Conservation (phyloP, 108 stramenopile species). For the Cyclotella sp. region DNA sequence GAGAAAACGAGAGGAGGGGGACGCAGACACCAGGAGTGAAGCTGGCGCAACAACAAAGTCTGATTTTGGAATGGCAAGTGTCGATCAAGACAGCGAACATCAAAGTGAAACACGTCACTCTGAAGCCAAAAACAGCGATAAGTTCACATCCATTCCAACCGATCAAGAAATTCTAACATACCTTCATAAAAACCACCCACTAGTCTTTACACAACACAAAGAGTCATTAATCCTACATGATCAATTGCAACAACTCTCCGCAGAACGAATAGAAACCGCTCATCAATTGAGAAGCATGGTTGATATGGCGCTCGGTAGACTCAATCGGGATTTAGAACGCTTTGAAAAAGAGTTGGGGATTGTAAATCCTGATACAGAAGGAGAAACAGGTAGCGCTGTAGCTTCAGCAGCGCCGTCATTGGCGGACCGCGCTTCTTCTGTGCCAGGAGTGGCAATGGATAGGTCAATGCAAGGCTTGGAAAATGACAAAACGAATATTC, state of each 20-base stretch:
- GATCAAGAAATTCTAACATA: slow-evolving; percentile 57
- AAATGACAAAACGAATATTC: not conserved
- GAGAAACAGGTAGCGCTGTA: not conserved
- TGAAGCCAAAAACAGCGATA: not conserved
- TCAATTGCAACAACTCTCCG: slow-evolving; percentile 56
- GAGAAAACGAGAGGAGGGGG: not conserved
- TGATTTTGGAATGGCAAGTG: not conserved
- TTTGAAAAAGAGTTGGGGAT: slow-evolving; percentile 63
- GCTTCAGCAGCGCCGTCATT: not conserved
- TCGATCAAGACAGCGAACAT: not conserved
- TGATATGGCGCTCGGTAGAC: slow-evolving; percentile 64
- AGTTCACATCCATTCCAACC: slow-evolving; percentile 53
- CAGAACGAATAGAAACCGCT: slow-evolving; percentile 73
- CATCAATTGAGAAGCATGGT: slow-evolving; percentile 65
- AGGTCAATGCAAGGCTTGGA: not conserved
- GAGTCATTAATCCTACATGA: slow-evolving; percentile 52
- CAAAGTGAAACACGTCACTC: not conserved
- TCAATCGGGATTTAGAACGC: slow-evolving; percentile 68
- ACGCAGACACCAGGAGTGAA: not conserved
- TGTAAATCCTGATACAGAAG: not conserved
- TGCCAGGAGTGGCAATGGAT: not conserved
- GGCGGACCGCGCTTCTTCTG: not conserved
- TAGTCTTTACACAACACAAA: slow-evolving; percentile 11
- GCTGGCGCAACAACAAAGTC: not conserved
- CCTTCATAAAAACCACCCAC: slow-evolving; percentile 17